Percentiles rank a stretch among this genome's conserved stretches.
Conservation (phyloP, 495 filamentous ascomycete genomes). For the Xylaria curta region DNA sequence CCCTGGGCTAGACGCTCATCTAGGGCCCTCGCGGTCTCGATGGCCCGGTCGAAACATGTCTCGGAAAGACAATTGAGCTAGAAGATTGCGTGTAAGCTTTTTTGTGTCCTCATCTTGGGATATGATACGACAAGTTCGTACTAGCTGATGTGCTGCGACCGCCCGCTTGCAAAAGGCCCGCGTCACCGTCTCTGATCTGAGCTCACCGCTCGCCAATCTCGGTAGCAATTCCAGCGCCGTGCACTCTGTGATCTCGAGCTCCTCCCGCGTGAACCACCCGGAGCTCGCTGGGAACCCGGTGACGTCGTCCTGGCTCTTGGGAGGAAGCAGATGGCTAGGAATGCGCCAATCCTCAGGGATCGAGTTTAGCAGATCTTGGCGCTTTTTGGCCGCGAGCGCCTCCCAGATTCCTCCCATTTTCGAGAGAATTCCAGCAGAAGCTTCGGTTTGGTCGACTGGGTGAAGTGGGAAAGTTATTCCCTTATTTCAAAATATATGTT, state of each 20-base stretch:
- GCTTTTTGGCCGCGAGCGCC: conserved; percentile 46
- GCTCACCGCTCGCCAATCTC: conserved; percentile 37
- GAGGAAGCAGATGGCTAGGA: conserved; percentile 46
- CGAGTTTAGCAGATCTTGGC: conserved; percentile 39
- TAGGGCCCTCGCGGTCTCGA: conserved; percentile 30
- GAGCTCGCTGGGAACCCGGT: conserved; percentile 46
- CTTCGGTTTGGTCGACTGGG: neutral
- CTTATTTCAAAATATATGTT: neutral
- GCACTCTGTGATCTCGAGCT: conserved; percentile 42
- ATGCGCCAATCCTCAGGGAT: conserved; percentile 51
- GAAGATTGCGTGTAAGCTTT: conserved; percentile 7
- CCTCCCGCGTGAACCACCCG: conserved; percentile 46
- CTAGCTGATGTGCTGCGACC: conserved; percentile 42
- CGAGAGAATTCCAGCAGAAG: neutral
- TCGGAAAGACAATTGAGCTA: conserved; percentile 42
- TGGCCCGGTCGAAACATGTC: conserved; percentile 41
- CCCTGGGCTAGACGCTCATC: conserved; percentile 67
- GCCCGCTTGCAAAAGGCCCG: conserved; percentile 48
- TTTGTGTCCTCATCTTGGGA: neutral
- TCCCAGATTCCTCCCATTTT: conserved; percentile 42
- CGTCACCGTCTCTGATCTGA: conserved; percentile 42
- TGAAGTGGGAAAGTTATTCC: too few species aligned
- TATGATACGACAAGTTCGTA: conserved; percentile 1
- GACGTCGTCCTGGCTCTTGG: conserved; percentile 46
- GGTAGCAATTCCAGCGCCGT: conserved; percentile 39